Evolutionary conservation across 2,329 filamentous ascomycete species (phyloP), one percentile per base, ranked within the genome.

Genomic region (Pseudocercospora vitis): DNA sequence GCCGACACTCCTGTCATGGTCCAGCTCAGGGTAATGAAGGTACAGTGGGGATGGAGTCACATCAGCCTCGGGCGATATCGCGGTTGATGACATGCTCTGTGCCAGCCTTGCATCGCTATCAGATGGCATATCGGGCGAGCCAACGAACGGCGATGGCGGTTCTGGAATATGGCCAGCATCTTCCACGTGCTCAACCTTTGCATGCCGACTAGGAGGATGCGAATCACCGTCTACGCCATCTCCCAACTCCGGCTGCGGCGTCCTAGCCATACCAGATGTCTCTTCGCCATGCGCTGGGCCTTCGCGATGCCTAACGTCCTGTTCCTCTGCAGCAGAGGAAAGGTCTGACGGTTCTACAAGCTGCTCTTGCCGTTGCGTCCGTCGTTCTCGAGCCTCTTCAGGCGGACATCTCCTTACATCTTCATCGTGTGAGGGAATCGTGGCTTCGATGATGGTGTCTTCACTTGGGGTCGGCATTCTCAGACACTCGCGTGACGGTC

Each of bases 1-100:
- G n/a, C 91, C 87, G 53, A 88, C 80, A 60, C 87, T 79, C 50
- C 65, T 59, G 37, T 64, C 55, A 28, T 49, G 48, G 35, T 65
- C 62, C 32, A 56, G 55, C 33, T 61, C 60, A 18, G 63, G 63
- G 45, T 61, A 65, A 42, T 58, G 59, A 23, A 68, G 58, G 51
- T 68, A 67, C 21, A 62, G 57, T 14, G 63, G 60, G 26, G 56
- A 48, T 12, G 58, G 60, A 11, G 57, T 46, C 19, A 35, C 40
- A 28, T 48, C 23, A 12, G 23, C 16, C 14, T 50, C 52, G 21
- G 62, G 52, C 35, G 65, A 65, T 51, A 66, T 63, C 2, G 54
- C 58, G 7, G 65, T 56, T 7, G 54, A 53, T 5, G 65, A 65
- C 61, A 68, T 62, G 7, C 63, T 63, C 40, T 65, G 65, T 24